Evolutionary conservation across 108 stramenopile genomes (phyloP).

Genomic region (Skeletonema costatum): DNA sequence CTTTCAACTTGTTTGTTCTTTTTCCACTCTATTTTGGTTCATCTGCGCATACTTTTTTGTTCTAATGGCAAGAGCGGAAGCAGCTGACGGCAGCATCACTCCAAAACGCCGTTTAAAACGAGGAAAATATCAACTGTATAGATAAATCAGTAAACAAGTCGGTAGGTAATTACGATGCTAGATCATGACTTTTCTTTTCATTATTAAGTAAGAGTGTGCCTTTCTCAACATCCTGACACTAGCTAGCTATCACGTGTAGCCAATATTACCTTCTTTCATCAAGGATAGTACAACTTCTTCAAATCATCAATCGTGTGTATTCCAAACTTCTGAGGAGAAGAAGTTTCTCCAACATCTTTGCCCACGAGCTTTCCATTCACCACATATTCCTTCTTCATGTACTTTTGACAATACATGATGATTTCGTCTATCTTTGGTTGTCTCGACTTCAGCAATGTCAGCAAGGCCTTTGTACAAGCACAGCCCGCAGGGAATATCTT

Average conservation of each 20-base stretch:
- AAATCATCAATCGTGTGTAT: conserved; percentile 41
- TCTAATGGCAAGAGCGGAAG: conserved; percentile 26
- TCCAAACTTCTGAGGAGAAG: conserved; percentile 45
- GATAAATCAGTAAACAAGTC: background rate
- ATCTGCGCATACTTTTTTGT: conserved; percentile 52
- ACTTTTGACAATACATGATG: conserved; percentile 51
- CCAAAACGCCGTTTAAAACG: background rate
- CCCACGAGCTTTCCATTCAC: conserved; percentile 35
- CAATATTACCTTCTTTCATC: too few relatives aligned
- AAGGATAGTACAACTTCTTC: conserved; percentile 8
- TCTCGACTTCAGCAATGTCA: conserved; percentile 46
- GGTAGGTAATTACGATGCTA: too few relatives aligned
- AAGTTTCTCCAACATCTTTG: conserved; percentile 31
- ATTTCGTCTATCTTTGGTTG: conserved; percentile 50
- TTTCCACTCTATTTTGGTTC: conserved; percentile 53
- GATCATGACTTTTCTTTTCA: background rate
- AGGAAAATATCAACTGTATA: background rate
- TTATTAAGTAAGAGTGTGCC: too few relatives aligned
- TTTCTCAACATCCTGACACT: too few relatives aligned
- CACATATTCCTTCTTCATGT: conserved; percentile 52
- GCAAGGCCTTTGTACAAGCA: conserved; percentile 50
- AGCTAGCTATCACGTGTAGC: too few relatives aligned
- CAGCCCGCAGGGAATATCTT: conserved; percentile 52
- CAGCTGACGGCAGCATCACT: background rate
- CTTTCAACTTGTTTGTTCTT: conserved; percentile 46